Conservation (phyloP, 2,329 filamentous ascomycete species). For the Penicillium sp. region DNA sequence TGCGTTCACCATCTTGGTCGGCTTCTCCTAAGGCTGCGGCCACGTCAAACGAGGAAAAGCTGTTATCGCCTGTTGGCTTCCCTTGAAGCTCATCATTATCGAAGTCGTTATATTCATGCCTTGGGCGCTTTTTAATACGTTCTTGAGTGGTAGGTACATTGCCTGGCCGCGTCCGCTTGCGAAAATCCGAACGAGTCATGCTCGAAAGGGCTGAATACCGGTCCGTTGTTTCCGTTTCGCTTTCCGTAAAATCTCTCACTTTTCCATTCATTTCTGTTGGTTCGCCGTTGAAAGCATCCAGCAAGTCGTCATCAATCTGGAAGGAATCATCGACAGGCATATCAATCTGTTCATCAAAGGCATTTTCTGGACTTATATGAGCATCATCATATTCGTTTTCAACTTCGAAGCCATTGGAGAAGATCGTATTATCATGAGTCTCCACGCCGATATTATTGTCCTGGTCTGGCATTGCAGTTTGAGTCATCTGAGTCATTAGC, state of each 20-base stretch:
- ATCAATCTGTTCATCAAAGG: constrained; percentile 15
- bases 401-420: constrained; percentile 43
- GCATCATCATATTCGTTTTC: constrained; percentile 41
- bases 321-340: constrained; percentile 14
- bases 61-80: background rate
- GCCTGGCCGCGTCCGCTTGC: background rate
- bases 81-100: background rate
- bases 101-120: background rate
- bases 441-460: constrained; percentile 39
- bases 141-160: background rate
- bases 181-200: background rate
- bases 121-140: constrained; percentile 1
- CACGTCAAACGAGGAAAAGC: constrained; percentile 12
- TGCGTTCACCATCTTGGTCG: constrained; percentile 1
- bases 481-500: constrained; percentile 21
- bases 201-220: background rate
- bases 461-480: constrained; percentile 16
- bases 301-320: constrained; percentile 13
- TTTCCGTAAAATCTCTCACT: background rate
- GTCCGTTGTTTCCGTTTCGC: background rate
- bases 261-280: background rate
- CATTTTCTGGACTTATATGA: constrained; percentile 23
- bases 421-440: constrained; percentile 62
- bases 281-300: background rate
- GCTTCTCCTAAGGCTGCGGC: constrained; percentile 6